phyloP scores from a whole-genome alignment of 768 basidiomycete species.

The Sporobolomyces roseus region DNA sequence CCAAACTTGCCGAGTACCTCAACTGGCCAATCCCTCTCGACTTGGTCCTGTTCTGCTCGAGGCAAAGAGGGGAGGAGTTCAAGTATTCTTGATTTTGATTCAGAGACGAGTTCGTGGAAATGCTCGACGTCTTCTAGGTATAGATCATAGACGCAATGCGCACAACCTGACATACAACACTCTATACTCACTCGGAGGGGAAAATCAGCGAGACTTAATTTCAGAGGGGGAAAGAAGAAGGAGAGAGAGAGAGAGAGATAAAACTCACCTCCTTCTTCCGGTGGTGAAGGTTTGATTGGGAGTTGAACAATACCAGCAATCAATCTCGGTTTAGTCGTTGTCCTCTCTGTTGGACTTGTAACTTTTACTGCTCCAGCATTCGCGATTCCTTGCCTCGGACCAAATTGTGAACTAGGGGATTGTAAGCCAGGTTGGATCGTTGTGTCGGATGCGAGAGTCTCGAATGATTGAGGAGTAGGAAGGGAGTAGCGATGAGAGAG shows the following conservation, averaged over 20 bases:
- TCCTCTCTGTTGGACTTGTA: too few relatives aligned
- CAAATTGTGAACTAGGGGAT: too few relatives aligned
- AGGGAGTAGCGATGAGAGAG: neutral
- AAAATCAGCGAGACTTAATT: too few relatives aligned
- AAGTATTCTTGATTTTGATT: too few relatives aligned
- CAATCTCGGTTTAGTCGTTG: too few relatives aligned
- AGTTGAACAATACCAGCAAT: too few relatives aligned
- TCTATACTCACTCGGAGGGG: constrained; percentile 21
- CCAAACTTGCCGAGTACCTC: neutral
- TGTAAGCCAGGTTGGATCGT: too few relatives aligned
- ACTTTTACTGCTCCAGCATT: too few relatives aligned
- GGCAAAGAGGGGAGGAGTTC: neutral
- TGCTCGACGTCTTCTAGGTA: constrained; percentile 27
- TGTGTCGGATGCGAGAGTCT: too few relatives aligned
- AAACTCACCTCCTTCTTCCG: constrained; percentile 25
- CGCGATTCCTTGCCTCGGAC: too few relatives aligned
- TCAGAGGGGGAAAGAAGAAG: neutral
- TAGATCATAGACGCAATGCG: constrained; percentile 32
- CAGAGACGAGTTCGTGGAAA: neutral
- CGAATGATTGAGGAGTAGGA: neutral
- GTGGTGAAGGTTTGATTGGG: too few relatives aligned
- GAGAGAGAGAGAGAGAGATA: neutral
- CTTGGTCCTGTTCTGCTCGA: neutral
- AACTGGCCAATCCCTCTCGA: neutral
- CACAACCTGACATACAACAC: constrained; percentile 39